Conservation (phyloP, 2,329 filamentous ascomycete species). For the Talaromyces sp. region DNA sequence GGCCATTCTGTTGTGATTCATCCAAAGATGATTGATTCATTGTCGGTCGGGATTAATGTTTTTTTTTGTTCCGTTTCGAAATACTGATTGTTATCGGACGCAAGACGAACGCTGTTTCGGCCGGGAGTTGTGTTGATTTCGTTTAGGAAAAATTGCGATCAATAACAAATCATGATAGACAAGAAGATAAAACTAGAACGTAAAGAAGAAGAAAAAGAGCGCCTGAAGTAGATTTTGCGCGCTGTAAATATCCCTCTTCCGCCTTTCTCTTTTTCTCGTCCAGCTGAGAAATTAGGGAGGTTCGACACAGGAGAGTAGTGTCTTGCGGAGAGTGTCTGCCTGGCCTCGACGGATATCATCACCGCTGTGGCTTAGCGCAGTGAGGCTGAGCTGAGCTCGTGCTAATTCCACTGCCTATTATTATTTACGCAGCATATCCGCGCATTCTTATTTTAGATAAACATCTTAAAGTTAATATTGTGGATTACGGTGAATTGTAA, state of each 20-base stretch:
- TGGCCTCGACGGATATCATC: neutral
- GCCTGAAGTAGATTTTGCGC: neutral
- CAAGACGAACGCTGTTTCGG: neutral
- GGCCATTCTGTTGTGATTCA: conserved; percentile 1
- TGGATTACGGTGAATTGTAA: neutral
- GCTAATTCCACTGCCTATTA: neutral
- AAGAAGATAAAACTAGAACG: neutral
- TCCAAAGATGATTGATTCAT: neutral
- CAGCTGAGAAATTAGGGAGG: neutral
- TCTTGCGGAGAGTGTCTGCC: neutral
- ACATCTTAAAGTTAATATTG: neutral
- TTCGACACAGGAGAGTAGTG: neutral
- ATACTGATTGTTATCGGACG: neutral
- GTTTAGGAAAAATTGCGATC: neutral
- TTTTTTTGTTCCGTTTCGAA: neutral
- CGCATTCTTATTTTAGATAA: neutral
- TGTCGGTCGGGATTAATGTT: neutral
- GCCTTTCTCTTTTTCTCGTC: neutral
- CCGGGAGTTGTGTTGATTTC: neutral
- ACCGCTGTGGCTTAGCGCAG: conserved; percentile 5
- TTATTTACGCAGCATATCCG: neutral
- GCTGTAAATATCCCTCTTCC: neutral
- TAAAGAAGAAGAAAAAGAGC: neutral
- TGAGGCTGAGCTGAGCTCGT: neutral
- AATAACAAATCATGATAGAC: neutral